Evolutionary conservation across 768 basidiomycete species (phyloP), one percentile per base, ranked within the genome.

Genomic region (Lactifluus hygrophoroides): DNA sequence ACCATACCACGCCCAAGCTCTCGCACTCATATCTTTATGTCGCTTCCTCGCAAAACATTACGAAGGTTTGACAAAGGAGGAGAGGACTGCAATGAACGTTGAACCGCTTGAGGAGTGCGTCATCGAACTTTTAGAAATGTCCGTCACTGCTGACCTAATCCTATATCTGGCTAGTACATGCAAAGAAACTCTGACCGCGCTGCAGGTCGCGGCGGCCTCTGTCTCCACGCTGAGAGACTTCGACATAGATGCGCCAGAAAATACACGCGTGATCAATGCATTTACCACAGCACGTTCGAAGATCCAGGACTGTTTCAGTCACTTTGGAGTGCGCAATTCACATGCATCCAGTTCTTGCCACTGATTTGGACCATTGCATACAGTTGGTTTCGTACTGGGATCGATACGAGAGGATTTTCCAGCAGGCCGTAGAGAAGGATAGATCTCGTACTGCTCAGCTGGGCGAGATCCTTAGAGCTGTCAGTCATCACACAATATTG

Each of bases 31-130:
- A 13, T 60, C 59, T 28, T 25, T 60, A 16, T 60, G 59, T 46
- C 59, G 59, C 30, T 56, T 55, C 37, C 59, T 60, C 7, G 59
- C 59, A 43, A 56, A 46, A 46, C 59, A 60, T 42, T 60, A 60
- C 28, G 59, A 56, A 37, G n/a, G 2, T 30, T 40, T 60, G 37
- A 51, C 59, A 28, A 43, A 51, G 3, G 59, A 38, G 10, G 25
- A 56, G 37, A 55, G 44, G 43, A 60, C 59, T 1, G 59, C 59
- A 17, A 60, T 49, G 9, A 60, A 51, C 13, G 23, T 60, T 38
- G 54, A 60, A 44, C 54, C 59, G 14, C 47, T 60, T 43, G 59
- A 60, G 30, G 49, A 60, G 59, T 60, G 14, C 30, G 59, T 51
- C 44, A 9, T 34, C n/a, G 17, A 27, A 6, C 14, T 9, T 40